Conservation (phyloP, 805 yeast genomes). For the Spathaspora girioi region DNA sequence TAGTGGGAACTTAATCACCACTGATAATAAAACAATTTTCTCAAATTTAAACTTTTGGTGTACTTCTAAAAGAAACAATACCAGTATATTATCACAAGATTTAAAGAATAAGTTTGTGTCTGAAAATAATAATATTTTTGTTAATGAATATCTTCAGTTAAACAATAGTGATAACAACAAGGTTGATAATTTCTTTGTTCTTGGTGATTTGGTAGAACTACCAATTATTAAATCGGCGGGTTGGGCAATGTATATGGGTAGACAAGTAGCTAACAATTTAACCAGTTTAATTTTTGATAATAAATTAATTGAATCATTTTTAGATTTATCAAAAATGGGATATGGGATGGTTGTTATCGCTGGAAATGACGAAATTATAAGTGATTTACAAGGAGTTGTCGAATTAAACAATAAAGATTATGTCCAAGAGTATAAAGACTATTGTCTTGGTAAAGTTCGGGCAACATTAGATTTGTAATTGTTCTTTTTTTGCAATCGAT, state of each 20-base stretch:
- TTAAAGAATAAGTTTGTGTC: constrained; percentile 22
- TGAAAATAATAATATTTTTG: constrained; percentile 24
- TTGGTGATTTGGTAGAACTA: constrained; percentile 38
- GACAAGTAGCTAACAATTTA: constrained; percentile 36
- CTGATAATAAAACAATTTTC: constrained; percentile 21
- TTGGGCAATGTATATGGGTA: constrained; percentile 43
- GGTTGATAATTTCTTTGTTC: constrained; percentile 25
- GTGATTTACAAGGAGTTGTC: constrained; percentile 32
- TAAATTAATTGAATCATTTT: constrained; percentile 29
- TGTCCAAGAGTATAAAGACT: constrained; percentile 37
- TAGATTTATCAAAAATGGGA: constrained; percentile 31
- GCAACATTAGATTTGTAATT: constrained; percentile 24
- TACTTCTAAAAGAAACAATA: constrained; percentile 30
- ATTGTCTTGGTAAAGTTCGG: constrained; percentile 38
- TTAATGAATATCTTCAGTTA: constrained; percentile 36
- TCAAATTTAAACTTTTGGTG: constrained; percentile 36
- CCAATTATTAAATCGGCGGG: constrained; percentile 43
- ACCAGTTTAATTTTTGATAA: constrained; percentile 24
- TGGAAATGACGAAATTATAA: constrained; percentile 34
- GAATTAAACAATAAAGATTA: constrained; percentile 30
- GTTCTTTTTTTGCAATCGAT: constrained; percentile 11
- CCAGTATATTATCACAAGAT: constrained; percentile 18
- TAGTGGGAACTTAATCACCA: constrained; percentile 24
- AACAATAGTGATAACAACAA: constrained; percentile 6
- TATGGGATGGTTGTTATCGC: constrained; percentile 41